Conservation (phyloP, 78 protist species). For the Dictyostelium intermedium region DNA sequence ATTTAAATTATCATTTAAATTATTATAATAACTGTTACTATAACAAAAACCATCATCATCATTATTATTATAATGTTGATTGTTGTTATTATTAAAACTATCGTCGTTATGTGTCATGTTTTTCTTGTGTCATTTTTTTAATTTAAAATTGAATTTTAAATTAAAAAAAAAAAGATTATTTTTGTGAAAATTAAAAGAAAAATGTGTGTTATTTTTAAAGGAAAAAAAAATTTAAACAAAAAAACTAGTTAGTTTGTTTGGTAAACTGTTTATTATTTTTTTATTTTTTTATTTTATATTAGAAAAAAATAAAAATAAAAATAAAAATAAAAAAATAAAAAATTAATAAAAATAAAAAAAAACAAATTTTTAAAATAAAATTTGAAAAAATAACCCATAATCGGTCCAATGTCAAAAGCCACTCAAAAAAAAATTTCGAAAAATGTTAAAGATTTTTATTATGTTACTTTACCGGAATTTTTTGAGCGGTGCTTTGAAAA, state of each 20-base stretch:
- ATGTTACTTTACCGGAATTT: neutral
- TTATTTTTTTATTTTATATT: no score
- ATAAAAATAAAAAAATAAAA: neutral
- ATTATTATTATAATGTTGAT: neutral
- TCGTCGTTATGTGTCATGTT: neutral
- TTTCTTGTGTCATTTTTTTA: neutral
- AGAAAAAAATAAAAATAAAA: neutral
- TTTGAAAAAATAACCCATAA: neutral
- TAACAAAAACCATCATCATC: neutral
- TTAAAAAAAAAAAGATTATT: neutral
- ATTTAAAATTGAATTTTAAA: neutral
- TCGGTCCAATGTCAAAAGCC: no score
- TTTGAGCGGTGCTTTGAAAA: neutral
- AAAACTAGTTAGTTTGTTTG: no score
- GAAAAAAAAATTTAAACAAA: no score
- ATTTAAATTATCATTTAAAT: no score
- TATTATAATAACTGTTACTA: no score
- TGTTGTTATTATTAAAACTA: neutral
- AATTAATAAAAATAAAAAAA: neutral
- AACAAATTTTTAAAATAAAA: neutral
- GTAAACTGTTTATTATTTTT: no score
- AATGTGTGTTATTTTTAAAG: no score
- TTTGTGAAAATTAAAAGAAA: neutral
- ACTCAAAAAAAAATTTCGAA: neutral
- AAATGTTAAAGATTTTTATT: no score